phyloP scores from a whole-genome alignment of 1,284 basidiomycete genomes.

The Rhodotorula sp. region DNA sequence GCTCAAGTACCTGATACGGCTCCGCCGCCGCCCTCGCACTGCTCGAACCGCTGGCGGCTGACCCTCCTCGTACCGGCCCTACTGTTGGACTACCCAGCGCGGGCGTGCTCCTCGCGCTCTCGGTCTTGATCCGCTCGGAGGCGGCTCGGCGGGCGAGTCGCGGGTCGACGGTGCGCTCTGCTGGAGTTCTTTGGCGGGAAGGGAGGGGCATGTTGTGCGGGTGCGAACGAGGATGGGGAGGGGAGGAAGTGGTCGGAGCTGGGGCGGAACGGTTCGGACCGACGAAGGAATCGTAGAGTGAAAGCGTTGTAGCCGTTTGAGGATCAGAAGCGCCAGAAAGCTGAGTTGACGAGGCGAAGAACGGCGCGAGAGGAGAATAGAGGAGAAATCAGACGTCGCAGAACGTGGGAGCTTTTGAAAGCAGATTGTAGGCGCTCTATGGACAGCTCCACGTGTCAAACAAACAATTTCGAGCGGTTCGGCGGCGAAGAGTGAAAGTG shows the following conservation, averaged over 20 bases:
- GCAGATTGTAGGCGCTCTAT: no score
- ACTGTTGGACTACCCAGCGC: neutral
- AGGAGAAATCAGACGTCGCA: no score
- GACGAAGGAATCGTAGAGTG: no score
- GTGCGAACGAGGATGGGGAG: neutral
- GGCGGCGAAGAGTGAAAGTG: neutral
- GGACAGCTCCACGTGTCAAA: no score
- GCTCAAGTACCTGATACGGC: neutral
- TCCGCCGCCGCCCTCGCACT: neutral
- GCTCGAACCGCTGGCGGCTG: neutral
- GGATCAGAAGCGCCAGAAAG: no score
- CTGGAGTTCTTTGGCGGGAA: neutral
- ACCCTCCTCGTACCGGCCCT: neutral
- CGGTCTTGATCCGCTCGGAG: neutral
- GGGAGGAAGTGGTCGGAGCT: neutral
- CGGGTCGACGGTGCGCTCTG: neutral
- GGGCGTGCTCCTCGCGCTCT: neutral
- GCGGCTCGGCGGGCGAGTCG: neutral
- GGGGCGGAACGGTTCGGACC: no score
- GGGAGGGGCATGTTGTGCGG: neutral
- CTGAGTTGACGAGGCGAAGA: neutral
- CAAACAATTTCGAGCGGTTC: neutral
- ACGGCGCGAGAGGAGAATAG: neutral
- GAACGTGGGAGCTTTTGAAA: no score
- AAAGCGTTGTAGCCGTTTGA: no score